Evolutionary conservation across 768 basidiomycete species (phyloP).

Genomic region (Suillus brevipes): DNA sequence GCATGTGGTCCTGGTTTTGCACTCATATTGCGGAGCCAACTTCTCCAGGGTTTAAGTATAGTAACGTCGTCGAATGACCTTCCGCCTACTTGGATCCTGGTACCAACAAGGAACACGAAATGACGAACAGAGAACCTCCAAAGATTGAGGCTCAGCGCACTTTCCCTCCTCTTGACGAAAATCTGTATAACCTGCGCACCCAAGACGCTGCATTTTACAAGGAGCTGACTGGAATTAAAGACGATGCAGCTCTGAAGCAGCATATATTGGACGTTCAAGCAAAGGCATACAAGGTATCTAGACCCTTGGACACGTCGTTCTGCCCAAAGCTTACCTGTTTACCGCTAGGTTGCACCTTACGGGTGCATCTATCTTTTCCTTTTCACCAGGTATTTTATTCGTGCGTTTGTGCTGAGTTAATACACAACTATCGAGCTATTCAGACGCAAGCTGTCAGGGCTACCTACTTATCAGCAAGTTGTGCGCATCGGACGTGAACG

Average conservation of each 20-base stretch:
- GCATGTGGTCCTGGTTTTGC: not conserved
- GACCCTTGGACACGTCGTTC: not conserved
- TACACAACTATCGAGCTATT: not conserved
- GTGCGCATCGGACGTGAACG: conserved; percentile 34
- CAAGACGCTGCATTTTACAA: conserved; percentile 22
- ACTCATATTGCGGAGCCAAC: not conserved
- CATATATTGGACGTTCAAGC: conserved; percentile 28
- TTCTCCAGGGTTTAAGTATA: not conserved
- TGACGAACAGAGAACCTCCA: not conserved
- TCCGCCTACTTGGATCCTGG: not conserved
- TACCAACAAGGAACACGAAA: not conserved
- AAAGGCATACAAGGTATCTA: conserved; percentile 26
- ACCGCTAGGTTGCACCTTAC: conserved; percentile 14
- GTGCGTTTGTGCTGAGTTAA: not conserved
- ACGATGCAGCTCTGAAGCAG: conserved; percentile 23
- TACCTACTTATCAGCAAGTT: conserved; percentile 18
- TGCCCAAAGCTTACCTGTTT: not conserved
- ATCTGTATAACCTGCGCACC: conserved; percentile 2
- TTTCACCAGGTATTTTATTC: not conserved
- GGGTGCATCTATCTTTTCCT: not conserved
- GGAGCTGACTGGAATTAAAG: conserved; percentile 24
- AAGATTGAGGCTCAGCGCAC: not conserved
- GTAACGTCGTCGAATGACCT: not conserved
- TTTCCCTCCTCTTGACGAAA: conserved; percentile 8
- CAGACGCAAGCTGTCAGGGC: not conserved